Evolutionary conservation across 2,329 filamentous ascomycete genomes (phyloP), one percentile per base, ranked within the genome.

Genomic region (Fusarium sp.): DNA sequence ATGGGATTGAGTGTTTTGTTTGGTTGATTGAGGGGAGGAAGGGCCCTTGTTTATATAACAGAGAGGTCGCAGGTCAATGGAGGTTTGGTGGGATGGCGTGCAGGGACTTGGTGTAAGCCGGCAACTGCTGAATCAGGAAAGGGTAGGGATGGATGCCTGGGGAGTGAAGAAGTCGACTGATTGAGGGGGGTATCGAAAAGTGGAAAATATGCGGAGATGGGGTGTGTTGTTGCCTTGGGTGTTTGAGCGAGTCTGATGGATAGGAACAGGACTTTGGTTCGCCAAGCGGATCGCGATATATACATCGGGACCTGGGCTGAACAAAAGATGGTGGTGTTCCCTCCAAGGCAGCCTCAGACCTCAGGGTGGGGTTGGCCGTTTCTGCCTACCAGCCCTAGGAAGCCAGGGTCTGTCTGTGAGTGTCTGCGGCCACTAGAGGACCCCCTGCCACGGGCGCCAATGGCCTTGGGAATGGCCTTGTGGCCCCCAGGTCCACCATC

Each of bases 31-130:
- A 20, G 54, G 61, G 58, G 67, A 56, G 71, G 76, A 63, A 76
- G 57, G 67, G 71, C 65, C 54, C 65, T 70, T 72, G 69, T 72
- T 72, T 76, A 71, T 76, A 78, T 78, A 78, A 73, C 74, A 58
- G 56, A 71, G 56, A 20, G 65, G 64, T 34, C 54, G 32, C 25
- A 52, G 23, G 68, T 63, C 18, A 60, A 64, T 52, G 32, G 57
- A 54, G 23, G 56, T 43, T 39, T 45, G 72, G 68, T 30, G 60
- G 67, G 67, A 23, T 67, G 60, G 50, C 45, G 66, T 74, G 70
- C 69, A 74, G 68, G 56, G 37, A 65, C 23, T 30, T 37, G 52
- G 69, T 74, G 59, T 74, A 76, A 74, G 73, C 59, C 27, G 64
- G 27, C 14, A 30, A 35, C 13, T 52, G 43, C 67, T 67, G 45